A percentile compares a stretch with the other conserved stretches of the same genome.
These are phyloP conservation scores for Leishmania turanica DNA, from an alignment of 208 protist species.

Conservation along the genomic window DNA sequence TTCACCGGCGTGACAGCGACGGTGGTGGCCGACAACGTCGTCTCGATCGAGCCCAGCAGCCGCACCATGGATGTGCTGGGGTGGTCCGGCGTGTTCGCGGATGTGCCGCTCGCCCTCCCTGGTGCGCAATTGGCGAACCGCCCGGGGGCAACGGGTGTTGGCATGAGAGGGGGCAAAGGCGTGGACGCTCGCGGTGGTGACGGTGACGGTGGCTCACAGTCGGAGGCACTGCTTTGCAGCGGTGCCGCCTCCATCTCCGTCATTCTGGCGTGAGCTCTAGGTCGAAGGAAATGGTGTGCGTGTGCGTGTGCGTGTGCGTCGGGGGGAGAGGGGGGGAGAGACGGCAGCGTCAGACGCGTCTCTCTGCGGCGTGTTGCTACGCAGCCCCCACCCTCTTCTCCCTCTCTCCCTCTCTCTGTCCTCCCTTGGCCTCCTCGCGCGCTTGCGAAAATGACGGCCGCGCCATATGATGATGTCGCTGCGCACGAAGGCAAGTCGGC, in stretches of 20 bases:
- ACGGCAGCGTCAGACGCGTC: not conserved
- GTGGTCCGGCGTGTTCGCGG: slow-evolving; percentile 47
- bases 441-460: not conserved
- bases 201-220: not conserved
- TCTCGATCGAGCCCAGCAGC: not conserved
- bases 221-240: slow-evolving; percentile 12
- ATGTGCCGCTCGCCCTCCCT: slow-evolving; percentile 43
- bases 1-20: not conserved
- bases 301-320: too few relatives aligned
- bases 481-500: too few relatives aligned
- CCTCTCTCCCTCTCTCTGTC: not conserved
- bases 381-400: not conserved
- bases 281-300: not conserved
- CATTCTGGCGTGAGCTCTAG: slow-evolving; percentile 8
- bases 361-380: not conserved
- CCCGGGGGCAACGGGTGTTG: not conserved
- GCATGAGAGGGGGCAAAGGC: not conserved
- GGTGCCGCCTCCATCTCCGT: slow-evolving; percentile 27
- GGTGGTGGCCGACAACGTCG: not conserved
- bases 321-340: not conserved
- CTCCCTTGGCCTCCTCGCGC: not conserved
- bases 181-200: not conserved
- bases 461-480: too few relatives aligned
- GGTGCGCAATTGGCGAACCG: slow-evolving; percentile 7
- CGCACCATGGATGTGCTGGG: slow-evolving; percentile 33